Evolutionary conservation across 768 basidiomycete species (phyloP).

Genomic region (Daedalea quercina): DNA sequence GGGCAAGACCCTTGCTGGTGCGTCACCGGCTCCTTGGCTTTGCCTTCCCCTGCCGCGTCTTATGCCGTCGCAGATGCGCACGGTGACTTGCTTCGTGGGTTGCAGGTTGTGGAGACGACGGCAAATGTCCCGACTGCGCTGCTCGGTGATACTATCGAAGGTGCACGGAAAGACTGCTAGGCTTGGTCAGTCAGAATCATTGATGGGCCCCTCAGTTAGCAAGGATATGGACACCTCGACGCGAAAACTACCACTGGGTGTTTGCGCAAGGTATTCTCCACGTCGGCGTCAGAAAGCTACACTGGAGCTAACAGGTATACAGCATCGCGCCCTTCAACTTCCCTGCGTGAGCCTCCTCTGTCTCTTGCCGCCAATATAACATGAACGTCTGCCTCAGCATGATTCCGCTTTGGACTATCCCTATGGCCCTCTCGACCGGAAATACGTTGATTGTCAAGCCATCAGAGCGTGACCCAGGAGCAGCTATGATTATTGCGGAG

Average conservation of each 20-base stretch:
- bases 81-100: constrained; percentile 87
- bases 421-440: constrained; percentile 82
- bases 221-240: constrained; percentile 96
- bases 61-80: constrained; percentile 63
- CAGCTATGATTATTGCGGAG: constrained; percentile 97
- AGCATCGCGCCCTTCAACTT: constrained; percentile 88
- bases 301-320: neutral
- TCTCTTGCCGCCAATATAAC: neutral
- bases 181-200: neutral
- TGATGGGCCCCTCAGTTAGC: constrained; percentile 47
- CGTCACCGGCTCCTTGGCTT: constrained; percentile 14
- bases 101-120: constrained; percentile 84
- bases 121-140: constrained; percentile 76
- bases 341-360: constrained; percentile 54
- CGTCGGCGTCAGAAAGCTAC: neutral
- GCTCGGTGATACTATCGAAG: constrained; percentile 90
- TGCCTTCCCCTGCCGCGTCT: neutral
- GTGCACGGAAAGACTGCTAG: constrained; percentile 28
- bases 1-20: constrained; percentile 87
- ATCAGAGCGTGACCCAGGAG: constrained; percentile 94
- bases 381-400: constrained; percentile 41
- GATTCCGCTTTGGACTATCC: constrained; percentile 97
- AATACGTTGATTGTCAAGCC: constrained; percentile 95
- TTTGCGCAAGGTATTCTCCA: constrained; percentile 54
- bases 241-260: constrained; percentile 78